phyloP scores from a whole-genome alignment of 257 asterid genomes.

The Cordia subcordata region DNA sequence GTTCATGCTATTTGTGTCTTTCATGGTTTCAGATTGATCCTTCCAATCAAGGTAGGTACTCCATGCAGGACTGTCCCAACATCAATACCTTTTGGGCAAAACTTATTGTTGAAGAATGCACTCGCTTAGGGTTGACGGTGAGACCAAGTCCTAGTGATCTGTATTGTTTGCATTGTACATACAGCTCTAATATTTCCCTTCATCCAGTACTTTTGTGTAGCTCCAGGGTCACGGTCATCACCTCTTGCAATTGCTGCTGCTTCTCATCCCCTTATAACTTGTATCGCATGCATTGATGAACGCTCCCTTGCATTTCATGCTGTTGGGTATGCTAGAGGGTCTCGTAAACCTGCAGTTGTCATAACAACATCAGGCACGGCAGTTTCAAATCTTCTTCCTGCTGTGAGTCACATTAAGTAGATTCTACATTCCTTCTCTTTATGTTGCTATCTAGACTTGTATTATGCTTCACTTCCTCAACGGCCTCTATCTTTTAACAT shows the following conservation, averaged over 20 bases:
- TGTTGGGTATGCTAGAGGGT: conserved; percentile 93
- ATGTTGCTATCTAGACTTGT: not conserved
- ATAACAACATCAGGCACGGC: conserved; percentile 99
- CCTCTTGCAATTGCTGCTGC: conserved; percentile 97
- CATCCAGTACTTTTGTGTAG: conserved; percentile 85
- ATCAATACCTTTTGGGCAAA: conserved; percentile 91
- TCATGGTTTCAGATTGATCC: conserved; percentile 46
- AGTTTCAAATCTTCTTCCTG: conserved; percentile 93
- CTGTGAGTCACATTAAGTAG: conserved; percentile 53
- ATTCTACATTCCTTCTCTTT: not conserved
- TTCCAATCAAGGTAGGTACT: conserved; percentile 23
- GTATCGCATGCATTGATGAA: conserved; percentile 87
- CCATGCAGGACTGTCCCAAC: conserved; percentile 51
- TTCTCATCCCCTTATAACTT: conserved; percentile 79
- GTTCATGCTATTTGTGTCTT: conserved; percentile 15
- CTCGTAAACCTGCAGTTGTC: conserved; percentile 73
- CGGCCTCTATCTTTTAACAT: conserved; percentile 10
- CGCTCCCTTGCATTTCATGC: conserved; percentile 97
- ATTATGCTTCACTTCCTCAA: not conserved
- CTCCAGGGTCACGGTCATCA: conserved; percentile 98
- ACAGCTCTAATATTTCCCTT: conserved; percentile 34
- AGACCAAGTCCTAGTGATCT: conserved; percentile 29
- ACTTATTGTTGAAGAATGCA: conserved; percentile 89
- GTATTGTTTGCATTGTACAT: conserved; percentile 6
- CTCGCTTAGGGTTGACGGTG: conserved; percentile 91